Evolutionary conservation across 768 basidiomycete species (phyloP).

Genomic region (Termitomyces sp.): DNA sequence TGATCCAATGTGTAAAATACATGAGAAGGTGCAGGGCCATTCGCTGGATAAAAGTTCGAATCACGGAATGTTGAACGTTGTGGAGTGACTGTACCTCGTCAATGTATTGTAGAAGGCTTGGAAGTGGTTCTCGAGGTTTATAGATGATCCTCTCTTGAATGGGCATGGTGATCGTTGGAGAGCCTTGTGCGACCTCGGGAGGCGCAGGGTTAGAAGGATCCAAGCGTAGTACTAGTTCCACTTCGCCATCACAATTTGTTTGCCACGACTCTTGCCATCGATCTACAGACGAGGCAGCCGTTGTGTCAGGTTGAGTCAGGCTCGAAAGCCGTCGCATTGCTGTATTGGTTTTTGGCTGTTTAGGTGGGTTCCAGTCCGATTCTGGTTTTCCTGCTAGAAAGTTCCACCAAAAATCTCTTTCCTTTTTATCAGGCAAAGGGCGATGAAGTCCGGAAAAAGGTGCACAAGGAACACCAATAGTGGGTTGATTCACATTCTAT

Average conservation of each 20-base stretch:
- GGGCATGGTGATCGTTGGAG: background rate
- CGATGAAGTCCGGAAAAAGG: constrained; percentile 22
- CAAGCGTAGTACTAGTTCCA: constrained; percentile 27
- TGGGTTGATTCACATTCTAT: constrained; percentile 66
- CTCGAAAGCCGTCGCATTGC: constrained; percentile 12
- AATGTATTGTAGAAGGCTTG: constrained; percentile 48
- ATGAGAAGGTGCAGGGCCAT: constrained; percentile 71
- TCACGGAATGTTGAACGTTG: background rate
- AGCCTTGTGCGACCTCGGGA: constrained; percentile 12
- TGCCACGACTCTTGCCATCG: constrained; percentile 22
- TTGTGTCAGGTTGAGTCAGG: constrained; percentile 30
- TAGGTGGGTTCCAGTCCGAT: constrained; percentile 58
- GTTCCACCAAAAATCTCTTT: constrained; percentile 77
- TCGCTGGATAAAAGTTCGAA: constrained; percentile 34
- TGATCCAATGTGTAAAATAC: constrained; percentile 83
- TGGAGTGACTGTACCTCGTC: constrained; percentile 49
- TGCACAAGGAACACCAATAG: constrained; percentile 37
- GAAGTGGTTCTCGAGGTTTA: constrained; percentile 51
- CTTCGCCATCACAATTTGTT: constrained; percentile 37
- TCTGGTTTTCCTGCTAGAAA: constrained; percentile 67
- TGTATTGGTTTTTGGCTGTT: constrained; percentile 28
- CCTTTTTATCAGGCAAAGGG: constrained; percentile 62
- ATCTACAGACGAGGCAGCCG: background rate
- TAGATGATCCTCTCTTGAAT: constrained; percentile 9
- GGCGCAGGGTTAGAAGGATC: constrained; percentile 31